Evolutionary conservation across 1,284 basidiomycete genomes (phyloP).

Genomic region (Sanguinoderma infundibulare): DNA sequence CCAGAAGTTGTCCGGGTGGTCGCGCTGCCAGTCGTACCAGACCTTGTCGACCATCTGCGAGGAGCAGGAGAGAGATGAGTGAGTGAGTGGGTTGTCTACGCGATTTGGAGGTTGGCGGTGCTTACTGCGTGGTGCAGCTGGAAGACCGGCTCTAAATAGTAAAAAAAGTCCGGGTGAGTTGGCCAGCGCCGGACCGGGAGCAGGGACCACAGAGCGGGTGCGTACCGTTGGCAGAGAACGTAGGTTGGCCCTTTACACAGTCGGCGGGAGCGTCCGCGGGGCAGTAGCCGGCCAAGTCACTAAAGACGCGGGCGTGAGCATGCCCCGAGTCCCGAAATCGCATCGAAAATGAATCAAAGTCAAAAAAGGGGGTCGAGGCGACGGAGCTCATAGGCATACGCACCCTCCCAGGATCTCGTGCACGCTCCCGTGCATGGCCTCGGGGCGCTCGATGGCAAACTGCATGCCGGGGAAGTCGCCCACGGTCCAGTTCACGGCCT

Average conservation of each 20-base stretch:
- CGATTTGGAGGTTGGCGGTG: not conserved
- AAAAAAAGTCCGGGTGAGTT: not conserved
- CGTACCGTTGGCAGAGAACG: conserved; percentile 36
- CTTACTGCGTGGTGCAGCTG: conserved; percentile 44
- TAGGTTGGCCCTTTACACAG: conserved; percentile 27
- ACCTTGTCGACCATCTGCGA: conserved; percentile 44
- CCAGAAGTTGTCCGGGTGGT: conserved; percentile 31
- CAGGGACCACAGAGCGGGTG: too few species aligned
- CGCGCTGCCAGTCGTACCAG: conserved; percentile 45
- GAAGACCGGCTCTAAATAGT: conserved; percentile 40
- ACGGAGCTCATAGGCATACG: not conserved
- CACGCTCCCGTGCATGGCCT: conserved; percentile 34
- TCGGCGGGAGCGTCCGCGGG: conserved; percentile 27
- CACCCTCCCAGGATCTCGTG: conserved; percentile 38
- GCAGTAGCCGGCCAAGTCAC: conserved; percentile 35
- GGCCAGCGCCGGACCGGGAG: not conserved
- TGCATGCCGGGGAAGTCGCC: conserved; percentile 43
- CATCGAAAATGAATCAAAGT: not conserved
- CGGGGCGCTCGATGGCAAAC: conserved; percentile 35
- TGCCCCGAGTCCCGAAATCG: not conserved
- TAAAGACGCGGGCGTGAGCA: too few species aligned
- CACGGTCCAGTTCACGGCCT: conserved; percentile 33
- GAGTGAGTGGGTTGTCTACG: not conserved
- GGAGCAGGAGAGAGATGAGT: not conserved
- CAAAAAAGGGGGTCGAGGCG: not conserved